Conservation (phyloP, 495 filamentous ascomycete species). For the Talaromyces wortmannii region DNA sequence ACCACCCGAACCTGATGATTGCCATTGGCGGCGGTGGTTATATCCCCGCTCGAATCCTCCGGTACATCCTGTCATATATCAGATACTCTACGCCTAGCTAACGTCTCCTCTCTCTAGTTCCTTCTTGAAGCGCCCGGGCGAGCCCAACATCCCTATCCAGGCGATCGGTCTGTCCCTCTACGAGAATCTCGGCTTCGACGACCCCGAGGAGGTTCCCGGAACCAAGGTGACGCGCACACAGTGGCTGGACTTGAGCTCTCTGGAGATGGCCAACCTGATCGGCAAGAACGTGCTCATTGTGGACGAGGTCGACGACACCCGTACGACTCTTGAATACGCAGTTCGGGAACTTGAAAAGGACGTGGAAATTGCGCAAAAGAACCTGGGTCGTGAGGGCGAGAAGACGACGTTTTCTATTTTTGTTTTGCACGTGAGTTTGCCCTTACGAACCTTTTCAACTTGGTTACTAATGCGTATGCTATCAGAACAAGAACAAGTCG, state of each 20-base stretch:
- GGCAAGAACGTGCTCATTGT: constrained; percentile 98
- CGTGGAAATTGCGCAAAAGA: constrained; percentile 72
- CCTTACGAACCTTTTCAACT: neutral
- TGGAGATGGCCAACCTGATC: constrained; percentile 87
- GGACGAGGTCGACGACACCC: constrained; percentile 97
- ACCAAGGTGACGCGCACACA: constrained; percentile 96
- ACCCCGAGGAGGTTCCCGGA: constrained; percentile 65
- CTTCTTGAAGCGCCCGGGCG: constrained; percentile 85
- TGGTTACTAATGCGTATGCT: constrained; percentile 1
- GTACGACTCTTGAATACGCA: constrained; percentile 95
- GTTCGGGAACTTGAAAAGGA: constrained; percentile 95
- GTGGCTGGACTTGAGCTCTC: constrained; percentile 87
- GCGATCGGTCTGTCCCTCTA: constrained; percentile 97
- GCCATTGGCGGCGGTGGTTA: constrained; percentile 98
- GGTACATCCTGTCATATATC: constrained; percentile 32
- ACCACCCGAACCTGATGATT: constrained; percentile 94
- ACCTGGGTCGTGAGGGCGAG: constrained; percentile 57
- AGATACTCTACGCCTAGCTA: neutral
- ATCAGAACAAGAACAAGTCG: constrained; percentile 87
- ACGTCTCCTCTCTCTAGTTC: constrained; percentile 40
- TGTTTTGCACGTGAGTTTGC: constrained; percentile 77
- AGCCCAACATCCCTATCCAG: constrained; percentile 97
- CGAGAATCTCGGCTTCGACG: constrained; percentile 63
- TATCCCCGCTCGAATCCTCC: constrained; percentile 92
- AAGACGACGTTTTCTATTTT: constrained; percentile 89